A percentile compares a stretch with the other conserved stretches of the same genome.
Conservation (phyloP, 345 rosid species). For the Melaleuca quinquenervia region DNA sequence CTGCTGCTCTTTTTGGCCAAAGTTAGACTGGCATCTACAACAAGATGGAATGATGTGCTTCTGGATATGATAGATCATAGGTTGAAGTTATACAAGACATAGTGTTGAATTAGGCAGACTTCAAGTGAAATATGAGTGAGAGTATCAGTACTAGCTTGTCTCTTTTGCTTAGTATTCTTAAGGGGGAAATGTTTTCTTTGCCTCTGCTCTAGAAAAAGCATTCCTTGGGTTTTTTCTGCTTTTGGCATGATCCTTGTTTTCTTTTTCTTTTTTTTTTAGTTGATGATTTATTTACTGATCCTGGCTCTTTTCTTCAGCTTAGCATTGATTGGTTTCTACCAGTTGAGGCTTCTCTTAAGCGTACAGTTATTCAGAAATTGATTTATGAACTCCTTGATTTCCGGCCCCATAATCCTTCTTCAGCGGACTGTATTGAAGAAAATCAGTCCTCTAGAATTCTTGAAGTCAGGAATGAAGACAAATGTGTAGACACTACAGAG, state of each 20-base stretch:
- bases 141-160: neutral
- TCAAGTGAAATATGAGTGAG: neutral
- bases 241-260: neutral
- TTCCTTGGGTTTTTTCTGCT: neutral
- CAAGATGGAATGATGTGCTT: neutral
- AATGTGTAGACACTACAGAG: slow-evolving; percentile 25
- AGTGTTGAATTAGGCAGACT: neutral
- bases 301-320: slow-evolving; percentile 42
- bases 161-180: neutral
- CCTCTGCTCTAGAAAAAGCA: neutral
- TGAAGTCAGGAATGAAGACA: slow-evolving; percentile 17
- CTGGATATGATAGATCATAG: neutral
- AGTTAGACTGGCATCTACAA: neutral
- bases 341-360: slow-evolving; percentile 84
- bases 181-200: neutral
- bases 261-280: neutral
- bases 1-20: neutral
- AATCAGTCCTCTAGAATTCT: slow-evolving; percentile 28
- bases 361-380: slow-evolving; percentile 69
- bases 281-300: neutral
- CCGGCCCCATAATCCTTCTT: slow-evolving; percentile 27
- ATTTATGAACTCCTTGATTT: slow-evolving; percentile 60
- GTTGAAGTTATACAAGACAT: neutral
- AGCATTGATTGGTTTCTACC: slow-evolving; percentile 82
- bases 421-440: slow-evolving; percentile 22